Conservation (phyloP, 371 early-diverging fungal species). For the Rhizomucor miehei region DNA sequence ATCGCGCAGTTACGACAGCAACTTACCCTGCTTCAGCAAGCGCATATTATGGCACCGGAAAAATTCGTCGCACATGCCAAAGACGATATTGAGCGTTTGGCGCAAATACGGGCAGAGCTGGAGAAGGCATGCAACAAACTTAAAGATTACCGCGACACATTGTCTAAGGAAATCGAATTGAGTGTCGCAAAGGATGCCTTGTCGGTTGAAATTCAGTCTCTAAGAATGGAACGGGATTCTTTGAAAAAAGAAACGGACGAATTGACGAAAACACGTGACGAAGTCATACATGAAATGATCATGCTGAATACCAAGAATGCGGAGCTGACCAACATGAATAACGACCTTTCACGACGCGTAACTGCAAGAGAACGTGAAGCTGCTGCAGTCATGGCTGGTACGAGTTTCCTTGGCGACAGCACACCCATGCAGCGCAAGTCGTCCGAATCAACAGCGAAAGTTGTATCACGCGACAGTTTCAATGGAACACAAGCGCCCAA, state of each 20-base stretch:
- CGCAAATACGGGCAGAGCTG: constrained; percentile 28
- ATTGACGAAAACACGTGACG: constrained; percentile 30
- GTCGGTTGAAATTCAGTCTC: constrained; percentile 26
- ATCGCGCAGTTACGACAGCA: constrained; percentile 36
- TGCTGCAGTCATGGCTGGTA: constrained; percentile 24
- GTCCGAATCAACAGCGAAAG: constrained; percentile 20
- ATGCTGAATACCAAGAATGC: constrained; percentile 52
- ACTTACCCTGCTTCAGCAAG: constrained; percentile 19
- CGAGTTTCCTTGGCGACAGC: constrained; percentile 10
- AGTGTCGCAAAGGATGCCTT: constrained; percentile 20
- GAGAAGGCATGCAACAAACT: constrained; percentile 39
- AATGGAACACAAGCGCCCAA: constrained; percentile 27
- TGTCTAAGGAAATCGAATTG: constrained; percentile 11
- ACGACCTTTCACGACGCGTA: constrained; percentile 49
- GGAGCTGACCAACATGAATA: constrained; percentile 52
- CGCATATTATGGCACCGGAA: constrained; percentile 13
- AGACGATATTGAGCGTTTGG: constrained; percentile 37
- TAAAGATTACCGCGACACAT: constrained; percentile 28
- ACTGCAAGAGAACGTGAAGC: constrained; percentile 33
- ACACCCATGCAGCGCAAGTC: constrained; percentile 15
- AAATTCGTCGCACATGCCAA: constrained; percentile 24
- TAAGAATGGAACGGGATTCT: constrained; percentile 24
- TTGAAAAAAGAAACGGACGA: constrained; percentile 23
- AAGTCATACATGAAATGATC: constrained; percentile 51
- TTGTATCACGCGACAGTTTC: constrained; percentile 25